Evolutionary conservation across 805 yeast species (phyloP), one percentile per base, ranked within the genome.

Genomic region (Lachancea nothofagi): DNA sequence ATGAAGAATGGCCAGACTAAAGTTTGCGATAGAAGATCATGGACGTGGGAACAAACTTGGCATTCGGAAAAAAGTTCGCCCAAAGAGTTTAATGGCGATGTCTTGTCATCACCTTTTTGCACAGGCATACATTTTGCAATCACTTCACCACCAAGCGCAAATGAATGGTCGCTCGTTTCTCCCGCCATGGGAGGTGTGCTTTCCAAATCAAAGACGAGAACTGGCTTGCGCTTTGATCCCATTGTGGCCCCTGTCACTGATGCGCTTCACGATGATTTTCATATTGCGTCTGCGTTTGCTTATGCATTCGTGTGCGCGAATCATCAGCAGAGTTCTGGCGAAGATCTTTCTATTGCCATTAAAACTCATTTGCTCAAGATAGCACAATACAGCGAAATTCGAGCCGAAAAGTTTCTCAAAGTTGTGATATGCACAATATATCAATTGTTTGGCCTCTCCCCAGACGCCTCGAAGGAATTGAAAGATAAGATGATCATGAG

Each of bases 401-500:
- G 64, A 30, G 61, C 61, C 1, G 49, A 45, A n/a, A 45, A 49
- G 8, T 59, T 57, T 36, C 47, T 59, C 12, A 50, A 53, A 30
- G 42, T 39, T 4, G 35, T 59, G 7, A 55, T 59, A 46, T 40
- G 55, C 1, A 48, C 49, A 13, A 39, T 61, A 9, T 61, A 56
- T 37, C 54, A 62, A 23, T 55, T 62, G 30, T 62, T 61, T 36
- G 62, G 62, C 33, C 55, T 62, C 5, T 46, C 58, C 5, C 58
- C 62, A 4, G 64, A 61, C 42, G 62, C 65, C 7, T 57, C 62
- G 12, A 55, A 54, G 35, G 66, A 61, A 29, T 47, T 59, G 10
- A 53, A 61, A 50, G 65, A 62, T 33, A 62, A 61, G 36, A 54
- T 61, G 49, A 51, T 60, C 9, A 53, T 60, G 18, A 57, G 64